phyloP scores from a whole-genome alignment of 805 yeast species.

The Cephaloascus fragrans region DNA sequence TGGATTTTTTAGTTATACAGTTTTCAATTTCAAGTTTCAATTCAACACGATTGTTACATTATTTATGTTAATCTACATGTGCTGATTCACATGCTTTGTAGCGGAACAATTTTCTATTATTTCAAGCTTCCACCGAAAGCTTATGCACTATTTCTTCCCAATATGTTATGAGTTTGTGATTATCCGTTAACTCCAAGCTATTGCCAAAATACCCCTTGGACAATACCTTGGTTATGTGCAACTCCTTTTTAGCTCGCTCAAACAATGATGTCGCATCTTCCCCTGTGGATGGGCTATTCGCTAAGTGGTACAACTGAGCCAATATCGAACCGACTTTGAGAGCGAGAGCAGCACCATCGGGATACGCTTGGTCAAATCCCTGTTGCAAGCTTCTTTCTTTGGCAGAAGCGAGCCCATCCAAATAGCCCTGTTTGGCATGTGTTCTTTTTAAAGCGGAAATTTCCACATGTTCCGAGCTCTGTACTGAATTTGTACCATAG shows the following conservation, averaged over 20 bases:
- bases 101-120: too few relatives aligned
- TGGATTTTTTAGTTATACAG: too few relatives aligned
- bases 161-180: slow-evolving; percentile 22
- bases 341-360: slow-evolving; percentile 66
- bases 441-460: slow-evolving; percentile 36
- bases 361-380: slow-evolving; percentile 79
- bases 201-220: slow-evolving; percentile 43
- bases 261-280: slow-evolving; percentile 12
- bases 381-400: slow-evolving; percentile 62
- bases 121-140: too few relatives aligned
- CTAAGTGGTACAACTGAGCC: slow-evolving; percentile 26
- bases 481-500: background rate
- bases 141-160: slow-evolving; percentile 29
- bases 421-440: slow-evolving; percentile 73
- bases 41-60: too few relatives aligned
- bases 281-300: slow-evolving; percentile 14
- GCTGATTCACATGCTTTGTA: too few relatives aligned
- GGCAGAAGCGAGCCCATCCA: slow-evolving; percentile 66
- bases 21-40: too few relatives aligned
- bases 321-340: slow-evolving; percentile 53
- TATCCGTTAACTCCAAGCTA: slow-evolving; percentile 25
- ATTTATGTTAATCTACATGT: too few relatives aligned
- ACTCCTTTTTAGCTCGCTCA: slow-evolving; percentile 35
- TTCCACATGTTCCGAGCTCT: slow-evolving; percentile 9
- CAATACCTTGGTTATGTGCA: slow-evolving; percentile 50